These are phyloP conservation scores for Ramularia endophylla DNA, from an alignment of 2,329 filamentous ascomycete genomes.

Conservation along the genomic window DNA sequence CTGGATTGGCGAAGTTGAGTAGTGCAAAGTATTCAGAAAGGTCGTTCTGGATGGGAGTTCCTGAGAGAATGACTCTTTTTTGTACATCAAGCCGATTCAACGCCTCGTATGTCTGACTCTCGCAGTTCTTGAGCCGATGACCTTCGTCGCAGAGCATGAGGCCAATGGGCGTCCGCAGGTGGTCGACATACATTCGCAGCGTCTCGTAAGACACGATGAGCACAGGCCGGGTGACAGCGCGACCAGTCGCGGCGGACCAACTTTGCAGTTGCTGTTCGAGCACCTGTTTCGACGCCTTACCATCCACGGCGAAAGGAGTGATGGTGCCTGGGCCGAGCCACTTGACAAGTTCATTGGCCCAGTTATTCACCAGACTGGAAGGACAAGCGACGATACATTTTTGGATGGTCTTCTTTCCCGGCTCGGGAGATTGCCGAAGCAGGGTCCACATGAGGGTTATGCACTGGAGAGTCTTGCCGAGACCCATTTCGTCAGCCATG, in stretches of 20 bases:
- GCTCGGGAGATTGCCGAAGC: constrained; percentile 89
- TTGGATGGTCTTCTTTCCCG: constrained; percentile 88
- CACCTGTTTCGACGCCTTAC: constrained; percentile 92
- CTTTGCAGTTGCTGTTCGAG: constrained; percentile 83
- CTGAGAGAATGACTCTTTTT: constrained; percentile 87
- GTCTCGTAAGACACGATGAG: constrained; percentile 99
- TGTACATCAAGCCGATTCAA: constrained; percentile 86
- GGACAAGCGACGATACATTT: constrained; percentile 97
- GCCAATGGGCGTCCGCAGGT: constrained; percentile 85
- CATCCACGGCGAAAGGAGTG: constrained; percentile 90
- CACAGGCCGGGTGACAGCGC: constrained; percentile 81
- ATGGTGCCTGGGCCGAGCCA: constrained; percentile 93
- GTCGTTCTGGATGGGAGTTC: constrained; percentile 97
- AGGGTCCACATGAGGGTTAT: constrained; percentile 96
- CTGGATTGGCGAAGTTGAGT: constrained; percentile 93
- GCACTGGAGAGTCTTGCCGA: constrained; percentile 96
- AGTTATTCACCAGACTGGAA: constrained; percentile 93
- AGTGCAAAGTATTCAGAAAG: constrained; percentile 96
- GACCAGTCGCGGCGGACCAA: constrained; percentile 90
- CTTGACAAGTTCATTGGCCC: constrained; percentile 94
- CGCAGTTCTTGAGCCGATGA: constrained; percentile 92
- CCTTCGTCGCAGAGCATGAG: constrained; percentile 94
- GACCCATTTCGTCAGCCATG: constrained; percentile 99
- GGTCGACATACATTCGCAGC: constrained; percentile 80
- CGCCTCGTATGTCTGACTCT: constrained; percentile 90